phyloP scores from a whole-genome alignment of 768 basidiomycete species.

The Artomyces pyxidatus region DNA sequence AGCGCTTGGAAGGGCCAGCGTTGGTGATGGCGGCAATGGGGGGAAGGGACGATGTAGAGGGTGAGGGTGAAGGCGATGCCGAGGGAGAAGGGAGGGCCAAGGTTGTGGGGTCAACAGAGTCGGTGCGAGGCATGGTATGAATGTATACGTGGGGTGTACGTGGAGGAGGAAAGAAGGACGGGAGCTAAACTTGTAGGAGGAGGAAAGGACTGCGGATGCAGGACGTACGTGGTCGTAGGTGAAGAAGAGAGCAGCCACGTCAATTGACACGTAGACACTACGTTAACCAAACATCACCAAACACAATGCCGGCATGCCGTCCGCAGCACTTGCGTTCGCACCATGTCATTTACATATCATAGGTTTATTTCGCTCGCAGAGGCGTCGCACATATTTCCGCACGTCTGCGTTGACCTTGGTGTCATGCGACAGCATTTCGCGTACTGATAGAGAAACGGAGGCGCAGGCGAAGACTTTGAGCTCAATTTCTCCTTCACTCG shows the following conservation, averaged over 20 bases:
- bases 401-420: too few relatives aligned
- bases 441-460: too few relatives aligned
- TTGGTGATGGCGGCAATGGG: not conserved
- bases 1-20: slow-evolving; percentile 5
- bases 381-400: too few relatives aligned
- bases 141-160: not conserved
- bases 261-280: not conserved
- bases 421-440: too few relatives aligned
- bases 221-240: slow-evolving; percentile 19
- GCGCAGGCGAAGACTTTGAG: too few relatives aligned
- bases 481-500: too few relatives aligned
- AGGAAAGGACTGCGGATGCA: slow-evolving; percentile 10
- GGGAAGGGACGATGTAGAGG: slow-evolving; percentile 8
- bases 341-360: too few relatives aligned
- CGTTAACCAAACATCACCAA: too few relatives aligned
- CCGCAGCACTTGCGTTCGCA: too few relatives aligned
- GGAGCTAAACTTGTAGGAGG: slow-evolving; percentile 1
- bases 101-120: slow-evolving; percentile 1
- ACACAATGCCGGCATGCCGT: not conserved
- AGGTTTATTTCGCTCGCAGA: too few relatives aligned
- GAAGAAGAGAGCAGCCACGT: slow-evolving; percentile 14
- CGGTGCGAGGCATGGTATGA: slow-evolving; percentile 1
- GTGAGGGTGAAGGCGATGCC: not conserved
- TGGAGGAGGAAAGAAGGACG: not conserved
- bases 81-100: slow-evolving; percentile 6